Base-by-base conservation (phyloP, 2,329 filamentous ascomycete species). In the Ophiosphaerella narmari region DNA sequence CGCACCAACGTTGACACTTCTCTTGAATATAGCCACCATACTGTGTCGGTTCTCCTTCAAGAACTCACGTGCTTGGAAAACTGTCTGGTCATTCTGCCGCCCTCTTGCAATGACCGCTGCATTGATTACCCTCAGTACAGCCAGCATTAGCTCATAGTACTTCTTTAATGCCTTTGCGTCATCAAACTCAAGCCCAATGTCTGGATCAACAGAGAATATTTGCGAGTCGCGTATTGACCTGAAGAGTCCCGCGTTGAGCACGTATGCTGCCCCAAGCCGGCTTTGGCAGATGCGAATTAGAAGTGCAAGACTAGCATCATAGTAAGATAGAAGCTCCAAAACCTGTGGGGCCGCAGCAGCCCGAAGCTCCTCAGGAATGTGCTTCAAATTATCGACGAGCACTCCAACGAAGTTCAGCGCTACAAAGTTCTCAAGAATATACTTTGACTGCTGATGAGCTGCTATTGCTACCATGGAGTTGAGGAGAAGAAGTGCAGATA, bases 181-280 rank as follows among this genome's bases (percentile, higher is more conserved):
- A 46, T 86, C 81, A 47, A 87, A 82, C 60, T 90, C 85, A 50
- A 92, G 85, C 52, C 95, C 91, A 46, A 99, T 85, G 72, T 99
- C 94, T 0, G 94, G 94, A 70, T 99, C 94, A 11, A 89, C 89
- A 7, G 86, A 80, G 71, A 97, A 99, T 18, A 97, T 81, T n/a
- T 86, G 85, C 1, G 91, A 96, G 48, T 88, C 84, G 55, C 89
- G 88, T 24, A 97, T 78, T 0, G 90, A 83, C 38, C 87, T 83
- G 77, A 99, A 93, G 5, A 99, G 81, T 54, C 93, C 93, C 7
- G 90, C 89, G 65, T 95, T 91, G 36, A 97, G 80, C n/a, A 97
- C 85, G 56, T 90, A 86, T 50, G 87, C 88, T 39, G 94, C 92
- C 24, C 94, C 95, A n/a, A 82, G 78, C 49, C 89, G 86, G 1